A percentile compares a stretch with the other conserved stretches of the same genome.
These are phyloP conservation scores for Alloteropsis angusta DNA, from an alignment of 202 grass and related monocot species.

Conservation along the genomic window DNA sequence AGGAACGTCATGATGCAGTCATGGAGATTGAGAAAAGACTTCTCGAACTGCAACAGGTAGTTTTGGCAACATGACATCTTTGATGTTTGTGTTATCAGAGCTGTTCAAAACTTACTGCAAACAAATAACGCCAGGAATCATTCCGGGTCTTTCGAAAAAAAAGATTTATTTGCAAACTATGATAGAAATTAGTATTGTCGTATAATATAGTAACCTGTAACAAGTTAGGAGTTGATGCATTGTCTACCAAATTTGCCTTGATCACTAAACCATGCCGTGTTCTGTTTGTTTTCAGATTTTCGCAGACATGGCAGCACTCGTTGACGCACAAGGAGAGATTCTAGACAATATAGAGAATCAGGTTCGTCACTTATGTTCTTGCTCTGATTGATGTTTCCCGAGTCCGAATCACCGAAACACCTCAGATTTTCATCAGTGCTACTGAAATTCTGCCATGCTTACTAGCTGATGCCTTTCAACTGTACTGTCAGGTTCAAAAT, in stretches of 20 bases:
- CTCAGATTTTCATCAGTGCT: neutral
- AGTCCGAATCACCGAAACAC: neutral
- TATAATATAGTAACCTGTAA: neutral
- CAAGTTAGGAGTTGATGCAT: neutral
- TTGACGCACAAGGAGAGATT: conserved; percentile 77
- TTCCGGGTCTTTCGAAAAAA: too few relatives aligned
- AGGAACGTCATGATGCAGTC: conserved; percentile 77
- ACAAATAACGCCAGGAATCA: too few relatives aligned
- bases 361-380: conserved; percentile 16
- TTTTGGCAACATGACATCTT: neutral
- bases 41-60: conserved; percentile 70
- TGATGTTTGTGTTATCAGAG: neutral
- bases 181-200: neutral
- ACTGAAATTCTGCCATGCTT: neutral
- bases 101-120: neutral
- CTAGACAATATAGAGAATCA: conserved; percentile 74
- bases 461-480: neutral
- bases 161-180: neutral
- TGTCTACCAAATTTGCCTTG: neutral
- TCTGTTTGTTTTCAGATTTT: conserved; percentile 53
- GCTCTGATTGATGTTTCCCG: neutral
- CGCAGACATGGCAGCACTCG: conserved; percentile 64
- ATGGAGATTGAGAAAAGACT: conserved; percentile 81
- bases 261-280: neutral
- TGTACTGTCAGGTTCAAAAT: conserved; percentile 53